phyloP scores from a whole-genome alignment of 768 basidiomycete genomes.

The Strobilomyces echinocephalus region DNA sequence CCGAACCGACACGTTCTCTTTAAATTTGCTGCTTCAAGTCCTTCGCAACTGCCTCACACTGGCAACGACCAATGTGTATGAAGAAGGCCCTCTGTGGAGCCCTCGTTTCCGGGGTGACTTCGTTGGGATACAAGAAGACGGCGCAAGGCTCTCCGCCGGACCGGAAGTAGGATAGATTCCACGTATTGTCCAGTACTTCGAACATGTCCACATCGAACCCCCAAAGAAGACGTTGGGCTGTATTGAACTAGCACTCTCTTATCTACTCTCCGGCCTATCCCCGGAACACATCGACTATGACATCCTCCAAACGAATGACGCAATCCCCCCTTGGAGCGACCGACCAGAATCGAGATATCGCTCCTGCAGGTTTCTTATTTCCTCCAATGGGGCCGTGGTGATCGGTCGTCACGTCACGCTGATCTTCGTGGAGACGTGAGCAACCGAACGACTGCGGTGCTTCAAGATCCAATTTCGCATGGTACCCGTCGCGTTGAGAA shows the following conservation, averaged over 20 bases:
- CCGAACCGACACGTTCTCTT: too few relatives aligned
- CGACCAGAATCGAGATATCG: constrained; percentile 34
- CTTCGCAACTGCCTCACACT: too few relatives aligned
- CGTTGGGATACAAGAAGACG: background rate
- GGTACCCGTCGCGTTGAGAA: background rate
- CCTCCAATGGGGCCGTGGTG: constrained; percentile 57
- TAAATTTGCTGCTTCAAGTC: too few relatives aligned
- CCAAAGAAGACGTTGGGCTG: too few relatives aligned
- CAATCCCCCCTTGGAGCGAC: constrained; percentile 24
- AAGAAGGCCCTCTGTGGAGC: background rate
- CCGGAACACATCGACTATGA: background rate
- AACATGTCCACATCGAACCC: background rate
- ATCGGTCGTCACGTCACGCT: constrained; percentile 42
- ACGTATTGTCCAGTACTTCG: background rate
- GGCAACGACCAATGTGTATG: background rate
- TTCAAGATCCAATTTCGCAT: constrained; percentile 2
- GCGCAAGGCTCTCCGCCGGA: background rate
- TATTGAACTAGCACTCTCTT: too few relatives aligned
- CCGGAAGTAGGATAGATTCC: background rate
- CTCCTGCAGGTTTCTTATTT: constrained; percentile 38
- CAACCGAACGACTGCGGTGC: constrained; percentile 19
- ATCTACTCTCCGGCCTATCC: too few relatives aligned
- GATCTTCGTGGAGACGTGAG: constrained; percentile 68
- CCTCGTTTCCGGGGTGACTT: background rate
- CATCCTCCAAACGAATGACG: constrained; percentile 22